Evolutionary conservation across 2,329 filamentous ascomycete species (phyloP).

Genomic region (Trichoderma gracile): DNA sequence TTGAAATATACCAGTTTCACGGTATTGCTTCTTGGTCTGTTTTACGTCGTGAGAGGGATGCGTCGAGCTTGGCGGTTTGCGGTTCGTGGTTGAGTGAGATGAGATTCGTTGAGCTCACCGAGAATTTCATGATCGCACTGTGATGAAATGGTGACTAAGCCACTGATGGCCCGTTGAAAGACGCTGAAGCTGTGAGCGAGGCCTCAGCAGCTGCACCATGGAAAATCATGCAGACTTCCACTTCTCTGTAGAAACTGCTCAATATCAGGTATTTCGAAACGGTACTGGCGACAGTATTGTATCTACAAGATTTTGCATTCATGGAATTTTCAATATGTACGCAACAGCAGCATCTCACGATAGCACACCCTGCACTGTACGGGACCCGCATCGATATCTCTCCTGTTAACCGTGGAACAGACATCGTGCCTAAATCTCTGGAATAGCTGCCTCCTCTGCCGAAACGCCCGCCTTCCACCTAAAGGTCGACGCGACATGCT

Average conservation of each 20-base stretch:
- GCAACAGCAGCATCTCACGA: too few relatives aligned
- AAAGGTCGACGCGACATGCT: constrained; percentile 55
- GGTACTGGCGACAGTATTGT: not conserved
- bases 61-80: not conserved
- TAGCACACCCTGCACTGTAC: not conserved
- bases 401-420: too few relatives aligned
- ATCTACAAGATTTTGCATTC: not conserved
- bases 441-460: constrained; percentile 23
- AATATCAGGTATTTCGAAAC: not conserved
- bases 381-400: not conserved
- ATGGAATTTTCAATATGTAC: not conserved
- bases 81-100: not conserved
- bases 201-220: not conserved
- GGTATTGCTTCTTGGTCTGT: not conserved
- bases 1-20: too few relatives aligned
- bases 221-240: too few relatives aligned
- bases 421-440: constrained; percentile 15
- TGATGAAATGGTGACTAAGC: constrained; percentile 15
- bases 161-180: not conserved
- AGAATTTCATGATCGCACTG: constrained; percentile 6
- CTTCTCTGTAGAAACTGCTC: too few relatives aligned
- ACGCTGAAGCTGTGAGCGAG: not conserved
- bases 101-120: not conserved
- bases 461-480: constrained; percentile 37
- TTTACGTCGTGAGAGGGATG: not conserved